Evolutionary conservation across 2,329 filamentous ascomycete genomes (phyloP).

Genomic region (Epichloe sylvatica): DNA sequence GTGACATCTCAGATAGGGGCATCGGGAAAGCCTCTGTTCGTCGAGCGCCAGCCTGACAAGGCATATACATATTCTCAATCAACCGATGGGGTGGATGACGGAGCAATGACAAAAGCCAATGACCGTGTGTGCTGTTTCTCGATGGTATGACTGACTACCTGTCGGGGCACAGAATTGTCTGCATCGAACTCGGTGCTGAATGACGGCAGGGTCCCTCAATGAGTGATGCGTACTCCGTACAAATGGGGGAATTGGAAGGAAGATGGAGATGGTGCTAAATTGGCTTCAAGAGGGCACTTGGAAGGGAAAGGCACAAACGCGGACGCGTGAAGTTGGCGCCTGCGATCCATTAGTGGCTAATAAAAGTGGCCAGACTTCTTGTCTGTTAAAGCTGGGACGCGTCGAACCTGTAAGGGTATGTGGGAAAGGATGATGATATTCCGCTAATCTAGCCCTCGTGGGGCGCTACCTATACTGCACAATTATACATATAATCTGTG

Average conservation of each 20-base stretch:
- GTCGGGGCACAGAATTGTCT: background rate
- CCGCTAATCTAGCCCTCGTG: too few relatives aligned
- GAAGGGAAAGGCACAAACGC: background rate
- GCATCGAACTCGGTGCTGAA: background rate
- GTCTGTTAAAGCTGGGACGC: background rate
- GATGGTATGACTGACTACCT: background rate
- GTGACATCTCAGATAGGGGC: conserved; percentile 34
- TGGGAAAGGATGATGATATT: too few relatives aligned
- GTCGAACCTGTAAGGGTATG: too few relatives aligned
- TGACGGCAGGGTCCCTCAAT: background rate
- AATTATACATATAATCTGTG: too few relatives aligned
- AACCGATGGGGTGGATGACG: too few relatives aligned
- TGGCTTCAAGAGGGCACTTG: background rate
- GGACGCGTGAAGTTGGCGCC: conserved; percentile 4
- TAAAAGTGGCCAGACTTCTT: too few relatives aligned
- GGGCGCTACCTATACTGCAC: too few relatives aligned
- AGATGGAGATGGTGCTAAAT: background rate
- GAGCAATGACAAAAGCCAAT: background rate
- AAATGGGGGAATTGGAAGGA: too few relatives aligned
- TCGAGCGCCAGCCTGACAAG: background rate
- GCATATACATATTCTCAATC: background rate
- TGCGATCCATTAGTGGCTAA: background rate
- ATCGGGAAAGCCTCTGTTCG: conserved; percentile 17
- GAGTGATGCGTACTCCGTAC: background rate
- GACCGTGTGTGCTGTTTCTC: background rate